Evolutionary conservation across 2,329 filamentous ascomycete species (phyloP), one percentile per base, ranked within the genome.

Genomic region (Biscogniauxia sp.): DNA sequence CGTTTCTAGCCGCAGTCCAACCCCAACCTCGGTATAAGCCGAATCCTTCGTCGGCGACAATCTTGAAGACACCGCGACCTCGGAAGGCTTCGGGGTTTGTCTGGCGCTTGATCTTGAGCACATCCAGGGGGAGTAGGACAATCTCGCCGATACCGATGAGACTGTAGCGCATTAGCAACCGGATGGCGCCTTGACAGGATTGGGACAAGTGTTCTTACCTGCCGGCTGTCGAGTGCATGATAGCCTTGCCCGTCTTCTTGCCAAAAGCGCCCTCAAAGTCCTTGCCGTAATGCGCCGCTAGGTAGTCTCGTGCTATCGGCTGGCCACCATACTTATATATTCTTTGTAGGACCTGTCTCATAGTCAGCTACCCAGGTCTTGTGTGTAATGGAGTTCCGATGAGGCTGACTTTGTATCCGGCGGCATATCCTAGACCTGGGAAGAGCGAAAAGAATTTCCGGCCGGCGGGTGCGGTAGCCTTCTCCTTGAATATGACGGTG

Each of bases 251-350:
- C 45, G 92, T 97, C 78, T 96, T 96, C 81, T 93, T 93, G 74
- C 95, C 95, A 73, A 99, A 99, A 11, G 92, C 86, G 68, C 83
- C 80, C 77, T 98, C 94, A 75, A 99, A 99, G 68, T 88, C 83
- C 70, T 86, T 83, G 68, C 91, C 90, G 74, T 96, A 89, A 82
- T 98, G 84, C 73, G 84, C 79, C 56, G 85, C 84, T 56, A 99
- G 85, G 78, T 90, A 97, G 79, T 99, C 95, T 58, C 94, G 89
- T 49, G 92, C 93, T 71, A 97, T 91, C 52, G 95, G 95, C 82
- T 99, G 95, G 55, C 95, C 95, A 68, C 95, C 95, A 74, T 97
- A 99, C 82, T 99, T 99, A 86, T 99, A 99, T 75, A 99, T 88
- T 77, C 95, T 85, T 85, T 99, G 95, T 59, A 97, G 86, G 64